A percentile compares a stretch with the other conserved stretches of the same genome.
Conservation (phyloP, 495 filamentous ascomycete genomes). For the Daldinia childiae region DNA sequence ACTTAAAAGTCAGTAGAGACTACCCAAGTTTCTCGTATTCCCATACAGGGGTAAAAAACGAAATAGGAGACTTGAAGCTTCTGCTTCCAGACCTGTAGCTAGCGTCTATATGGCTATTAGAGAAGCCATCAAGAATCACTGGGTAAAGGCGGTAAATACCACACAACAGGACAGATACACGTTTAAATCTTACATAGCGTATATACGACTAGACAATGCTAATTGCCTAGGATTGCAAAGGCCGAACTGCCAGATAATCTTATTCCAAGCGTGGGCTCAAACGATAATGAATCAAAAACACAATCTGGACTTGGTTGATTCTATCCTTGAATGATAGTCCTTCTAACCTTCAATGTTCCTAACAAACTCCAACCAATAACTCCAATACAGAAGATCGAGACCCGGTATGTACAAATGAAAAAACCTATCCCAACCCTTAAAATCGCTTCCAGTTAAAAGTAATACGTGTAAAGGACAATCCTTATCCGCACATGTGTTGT, state of each 20-base stretch:
- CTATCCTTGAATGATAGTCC: neutral
- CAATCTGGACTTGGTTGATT: neutral
- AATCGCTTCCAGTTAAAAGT: slow-evolving; percentile 10
- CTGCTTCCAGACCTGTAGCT: neutral
- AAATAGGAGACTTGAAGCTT: neutral
- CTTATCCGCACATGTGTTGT: slow-evolving; percentile 4
- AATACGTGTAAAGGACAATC: slow-evolving; percentile 6
- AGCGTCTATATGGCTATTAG: neutral
- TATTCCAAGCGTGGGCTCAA: neutral
- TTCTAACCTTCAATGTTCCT: neutral
- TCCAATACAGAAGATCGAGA: neutral
- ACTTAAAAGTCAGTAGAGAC: neutral
- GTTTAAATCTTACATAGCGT: neutral
- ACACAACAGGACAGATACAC: neutral
- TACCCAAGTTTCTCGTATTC: neutral
- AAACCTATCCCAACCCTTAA: neutral
- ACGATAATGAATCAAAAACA: neutral
- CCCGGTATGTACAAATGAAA: slow-evolving; percentile 13
- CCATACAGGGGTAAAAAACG: neutral
- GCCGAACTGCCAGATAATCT: neutral
- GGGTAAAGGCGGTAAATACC: neutral
- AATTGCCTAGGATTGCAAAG: neutral
- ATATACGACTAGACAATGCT: neutral
- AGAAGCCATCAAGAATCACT: neutral
- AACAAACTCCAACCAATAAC: neutral